phyloP scores from a whole-genome alignment of 2,329 filamentous ascomycete species.

The Apiospora phragmitis region DNA sequence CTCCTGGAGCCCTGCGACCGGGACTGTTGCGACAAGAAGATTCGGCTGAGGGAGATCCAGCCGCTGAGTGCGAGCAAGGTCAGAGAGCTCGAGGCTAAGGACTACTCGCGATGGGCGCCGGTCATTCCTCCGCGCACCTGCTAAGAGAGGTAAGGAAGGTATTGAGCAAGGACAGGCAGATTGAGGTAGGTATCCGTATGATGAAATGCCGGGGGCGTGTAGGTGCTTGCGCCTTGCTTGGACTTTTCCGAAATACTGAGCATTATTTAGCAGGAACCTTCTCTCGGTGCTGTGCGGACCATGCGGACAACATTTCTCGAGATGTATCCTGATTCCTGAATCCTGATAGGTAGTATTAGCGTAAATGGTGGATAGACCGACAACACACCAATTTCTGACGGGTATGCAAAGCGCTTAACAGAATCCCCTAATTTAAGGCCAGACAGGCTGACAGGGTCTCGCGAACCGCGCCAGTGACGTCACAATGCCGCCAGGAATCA shows the following conservation, averaged over 20 bases:
- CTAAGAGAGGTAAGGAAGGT: not conserved
- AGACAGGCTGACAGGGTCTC: constrained; percentile 2
- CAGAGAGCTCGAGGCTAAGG: not conserved
- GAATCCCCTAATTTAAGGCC: not conserved
- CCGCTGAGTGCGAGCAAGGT: not conserved
- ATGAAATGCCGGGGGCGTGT: not conserved
- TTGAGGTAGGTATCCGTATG: not conserved
- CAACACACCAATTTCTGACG: not conserved
- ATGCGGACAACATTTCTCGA: not conserved
- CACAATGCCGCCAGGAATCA: not conserved
- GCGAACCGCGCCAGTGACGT: constrained; percentile 6
- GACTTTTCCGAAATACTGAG: not conserved
- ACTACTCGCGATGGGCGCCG: not conserved
- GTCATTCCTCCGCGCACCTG: not conserved
- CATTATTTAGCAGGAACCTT: not conserved
- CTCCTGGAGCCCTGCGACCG: not conserved
- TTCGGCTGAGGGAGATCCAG: not conserved
- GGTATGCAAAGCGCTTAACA: not conserved
- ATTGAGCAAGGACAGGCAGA: not conserved
- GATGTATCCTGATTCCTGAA: not conserved
- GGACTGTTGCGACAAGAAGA: not conserved
- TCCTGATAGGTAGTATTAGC: not conserved
- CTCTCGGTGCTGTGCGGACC: not conserved
- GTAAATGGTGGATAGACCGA: not conserved
- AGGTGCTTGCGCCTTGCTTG: not conserved